A percentile compares a stretch with the other conserved stretches of the same genome.
phyloP scores from a whole-genome alignment of 2,329 filamentous ascomycete species.

The Tolypocladium amazonense region DNA sequence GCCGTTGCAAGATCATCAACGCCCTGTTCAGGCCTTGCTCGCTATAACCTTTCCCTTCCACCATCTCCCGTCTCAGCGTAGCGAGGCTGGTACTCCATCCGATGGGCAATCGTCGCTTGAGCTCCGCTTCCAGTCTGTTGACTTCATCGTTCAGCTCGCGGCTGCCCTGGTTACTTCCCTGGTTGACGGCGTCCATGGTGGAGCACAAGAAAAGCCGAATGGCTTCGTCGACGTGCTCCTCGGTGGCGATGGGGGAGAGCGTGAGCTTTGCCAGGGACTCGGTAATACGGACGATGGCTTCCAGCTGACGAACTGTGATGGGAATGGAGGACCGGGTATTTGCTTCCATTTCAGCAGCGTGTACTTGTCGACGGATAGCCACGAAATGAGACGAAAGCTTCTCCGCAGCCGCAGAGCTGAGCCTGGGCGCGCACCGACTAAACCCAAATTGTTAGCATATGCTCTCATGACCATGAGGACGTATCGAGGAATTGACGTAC shows the following conservation, averaged over 20 bases:
- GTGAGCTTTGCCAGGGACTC: slow-evolving; percentile 90
- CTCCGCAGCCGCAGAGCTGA: slow-evolving; percentile 84
- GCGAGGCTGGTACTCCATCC: slow-evolving; percentile 91
- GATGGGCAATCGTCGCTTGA: slow-evolving; percentile 78
- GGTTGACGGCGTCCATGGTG: slow-evolving; percentile 95
- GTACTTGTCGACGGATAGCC: slow-evolving; percentile 87
- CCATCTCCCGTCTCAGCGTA: slow-evolving; percentile 80
- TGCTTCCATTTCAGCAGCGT: slow-evolving; percentile 79
- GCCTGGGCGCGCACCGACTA: slow-evolving; percentile 81
- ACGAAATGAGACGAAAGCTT: slow-evolving; percentile 97
- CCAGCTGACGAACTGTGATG: slow-evolving; percentile 93
- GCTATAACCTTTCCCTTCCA: slow-evolving; percentile 80
- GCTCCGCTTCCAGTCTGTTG: slow-evolving; percentile 74
- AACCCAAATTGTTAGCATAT: slow-evolving; percentile 14
- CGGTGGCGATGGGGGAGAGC: slow-evolving; percentile 75
- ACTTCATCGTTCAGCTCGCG: slow-evolving; percentile 89
- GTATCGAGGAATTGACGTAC: slow-evolving; percentile 37
- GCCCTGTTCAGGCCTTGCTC: slow-evolving; percentile 80
- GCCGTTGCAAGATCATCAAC: slow-evolving; percentile 72
- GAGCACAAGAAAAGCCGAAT: slow-evolving; percentile 93
- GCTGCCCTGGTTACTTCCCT: slow-evolving; percentile 72
- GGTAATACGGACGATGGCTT: slow-evolving; percentile 94
- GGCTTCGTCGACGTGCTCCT: slow-evolving; percentile 90
- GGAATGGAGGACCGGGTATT: slow-evolving; percentile 89
- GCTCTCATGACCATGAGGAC: background rate